Evolutionary conservation across 805 yeast genomes (phyloP).

Genomic region (Pichia insulana): DNA sequence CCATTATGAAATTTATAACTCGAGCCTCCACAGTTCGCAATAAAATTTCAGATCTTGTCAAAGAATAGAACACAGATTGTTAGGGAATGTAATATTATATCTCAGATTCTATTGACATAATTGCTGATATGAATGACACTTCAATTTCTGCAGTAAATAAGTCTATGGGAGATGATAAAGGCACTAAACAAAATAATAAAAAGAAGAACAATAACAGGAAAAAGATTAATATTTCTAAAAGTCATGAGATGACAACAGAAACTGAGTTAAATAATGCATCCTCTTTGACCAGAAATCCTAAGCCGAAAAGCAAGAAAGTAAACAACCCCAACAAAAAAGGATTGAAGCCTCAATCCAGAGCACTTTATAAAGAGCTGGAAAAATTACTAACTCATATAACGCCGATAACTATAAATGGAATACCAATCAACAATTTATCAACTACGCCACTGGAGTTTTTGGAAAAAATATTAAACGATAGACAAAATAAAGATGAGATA

Average conservation of each 20-base stretch:
- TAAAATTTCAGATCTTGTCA: too few relatives aligned
- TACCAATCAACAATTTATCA: conserved; percentile 16
- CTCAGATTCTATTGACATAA: too few relatives aligned
- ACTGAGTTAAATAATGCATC: background rate
- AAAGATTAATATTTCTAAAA: background rate
- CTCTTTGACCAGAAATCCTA: background rate
- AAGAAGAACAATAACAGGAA: conserved; percentile 3
- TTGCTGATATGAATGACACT: too few relatives aligned
- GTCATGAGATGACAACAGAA: background rate
- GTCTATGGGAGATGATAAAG: background rate
- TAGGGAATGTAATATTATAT: too few relatives aligned
- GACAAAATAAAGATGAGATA: conserved; percentile 16
- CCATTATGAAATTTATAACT: too few relatives aligned
- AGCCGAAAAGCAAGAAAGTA: background rate
- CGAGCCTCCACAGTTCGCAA: too few relatives aligned
- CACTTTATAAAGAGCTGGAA: conserved; percentile 17
- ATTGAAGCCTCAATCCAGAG: background rate
- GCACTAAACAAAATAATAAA: background rate
- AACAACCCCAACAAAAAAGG: background rate
- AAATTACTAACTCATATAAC: conserved; percentile 12
- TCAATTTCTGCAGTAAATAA: too few relatives aligned
- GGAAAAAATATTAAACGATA: conserved; percentile 11
- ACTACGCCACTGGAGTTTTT: conserved; percentile 16
- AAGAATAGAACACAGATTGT: too few relatives aligned
- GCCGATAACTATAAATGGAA: conserved; percentile 25